Evolutionary conservation across 306 rosid genomes (phyloP).

Genomic region (Glycine soja): DNA sequence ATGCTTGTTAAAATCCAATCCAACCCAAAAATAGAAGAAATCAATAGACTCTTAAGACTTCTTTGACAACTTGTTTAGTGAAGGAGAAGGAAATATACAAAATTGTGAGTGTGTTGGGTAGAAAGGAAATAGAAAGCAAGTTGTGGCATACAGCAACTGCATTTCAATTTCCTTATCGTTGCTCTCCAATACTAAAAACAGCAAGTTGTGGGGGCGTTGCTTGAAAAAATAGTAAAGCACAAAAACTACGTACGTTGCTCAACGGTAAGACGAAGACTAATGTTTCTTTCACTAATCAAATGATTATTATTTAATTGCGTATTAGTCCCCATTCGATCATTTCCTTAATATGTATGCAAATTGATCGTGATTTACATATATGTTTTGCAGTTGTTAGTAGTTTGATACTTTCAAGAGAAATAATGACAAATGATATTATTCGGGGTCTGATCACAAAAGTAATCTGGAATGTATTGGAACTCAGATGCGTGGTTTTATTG

Average conservation of each 20-base stretch:
- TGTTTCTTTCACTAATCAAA: not conserved
- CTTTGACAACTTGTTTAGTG: too few species aligned
- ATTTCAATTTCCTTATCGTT: not conserved
- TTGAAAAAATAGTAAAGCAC: not conserved
- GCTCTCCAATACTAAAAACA: not conserved
- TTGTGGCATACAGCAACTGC: not conserved
- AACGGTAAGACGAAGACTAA: not conserved
- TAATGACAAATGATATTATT: not conserved
- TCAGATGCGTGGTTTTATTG: slow-evolving; percentile 34
- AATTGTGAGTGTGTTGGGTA: too few species aligned
- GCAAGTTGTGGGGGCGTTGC: not conserved
- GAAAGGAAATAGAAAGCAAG: too few species aligned
- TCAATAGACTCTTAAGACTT: too few species aligned
- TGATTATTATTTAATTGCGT: not conserved
- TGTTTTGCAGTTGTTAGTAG: slow-evolving; percentile 2
- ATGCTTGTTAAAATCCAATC: too few species aligned
- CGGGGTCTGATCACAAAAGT: not conserved
- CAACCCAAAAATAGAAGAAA: too few species aligned
- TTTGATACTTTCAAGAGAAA: slow-evolving; percentile 4
- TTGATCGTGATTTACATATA: not conserved
- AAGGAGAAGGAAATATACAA: too few species aligned
- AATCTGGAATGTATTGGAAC: slow-evolving; percentile 46
- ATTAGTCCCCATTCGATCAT: too few species aligned
- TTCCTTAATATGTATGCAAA: not conserved
- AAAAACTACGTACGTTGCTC: not conserved